Evolutionary conservation across 2,329 filamentous ascomycete species (phyloP).

Genomic region (Zymoseptoria brevis): DNA sequence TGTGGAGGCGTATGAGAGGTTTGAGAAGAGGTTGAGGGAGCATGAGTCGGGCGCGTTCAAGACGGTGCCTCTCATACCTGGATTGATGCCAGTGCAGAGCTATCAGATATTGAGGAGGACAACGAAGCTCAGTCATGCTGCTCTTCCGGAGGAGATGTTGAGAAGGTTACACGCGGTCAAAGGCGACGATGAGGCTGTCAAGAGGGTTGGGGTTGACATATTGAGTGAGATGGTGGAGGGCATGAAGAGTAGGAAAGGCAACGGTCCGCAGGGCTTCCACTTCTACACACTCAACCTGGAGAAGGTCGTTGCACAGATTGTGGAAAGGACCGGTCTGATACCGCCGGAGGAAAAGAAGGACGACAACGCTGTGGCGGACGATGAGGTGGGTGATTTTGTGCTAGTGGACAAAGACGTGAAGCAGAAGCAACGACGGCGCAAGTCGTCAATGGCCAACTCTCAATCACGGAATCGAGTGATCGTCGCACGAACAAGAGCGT

Average conservation of each 20-base stretch:
- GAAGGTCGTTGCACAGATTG: constrained; percentile 87
- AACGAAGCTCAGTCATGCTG: constrained; percentile 87
- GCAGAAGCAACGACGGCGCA: constrained; percentile 43
- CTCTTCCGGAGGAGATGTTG: constrained; percentile 64
- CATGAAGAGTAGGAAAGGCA: constrained; percentile 56
- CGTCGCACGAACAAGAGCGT: constrained; percentile 50
- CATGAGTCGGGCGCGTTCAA: constrained; percentile 82
- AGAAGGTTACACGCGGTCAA: constrained; percentile 63
- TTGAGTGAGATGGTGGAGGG: constrained; percentile 74
- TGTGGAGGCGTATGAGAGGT: constrained; percentile 68
- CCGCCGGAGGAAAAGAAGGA: constrained; percentile 45
- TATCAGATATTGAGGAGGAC: constrained; percentile 93
- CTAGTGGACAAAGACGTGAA: constrained; percentile 40
- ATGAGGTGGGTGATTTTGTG: constrained; percentile 29
- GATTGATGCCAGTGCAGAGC: constrained; percentile 94
- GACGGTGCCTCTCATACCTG: constrained; percentile 81
- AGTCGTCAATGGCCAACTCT: constrained; percentile 72
- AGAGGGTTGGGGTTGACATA: constrained; percentile 72
- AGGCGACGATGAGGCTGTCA: constrained; percentile 73
- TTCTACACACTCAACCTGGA: constrained; percentile 97
- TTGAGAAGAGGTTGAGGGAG: constrained; percentile 66
- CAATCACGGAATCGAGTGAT: constrained; percentile 84
- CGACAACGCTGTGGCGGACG: constrained; percentile 24
- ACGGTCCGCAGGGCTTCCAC: constrained; percentile 72
- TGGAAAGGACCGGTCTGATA: constrained; percentile 80